Conservation (phyloP, 1,139 yeast genomes). For the Kurtzmaniella quercitrusa region DNA sequence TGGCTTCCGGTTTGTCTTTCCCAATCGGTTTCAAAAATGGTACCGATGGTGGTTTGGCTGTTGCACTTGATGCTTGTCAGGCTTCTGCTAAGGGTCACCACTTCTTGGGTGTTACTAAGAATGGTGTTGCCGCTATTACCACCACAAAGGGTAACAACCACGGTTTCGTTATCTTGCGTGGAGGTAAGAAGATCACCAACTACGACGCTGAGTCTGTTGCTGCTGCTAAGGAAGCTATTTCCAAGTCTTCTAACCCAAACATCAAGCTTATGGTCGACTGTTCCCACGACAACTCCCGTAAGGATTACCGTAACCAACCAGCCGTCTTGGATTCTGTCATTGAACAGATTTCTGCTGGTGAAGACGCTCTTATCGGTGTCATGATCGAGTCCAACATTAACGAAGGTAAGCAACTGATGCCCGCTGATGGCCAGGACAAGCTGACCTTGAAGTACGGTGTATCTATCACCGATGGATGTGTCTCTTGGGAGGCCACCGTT, state of each 20-base stretch:
- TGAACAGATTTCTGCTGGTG: conserved; percentile 76
- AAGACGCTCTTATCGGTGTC: conserved; percentile 77
- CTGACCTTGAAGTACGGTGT: conserved; percentile 74
- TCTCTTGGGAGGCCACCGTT: conserved; percentile 82
- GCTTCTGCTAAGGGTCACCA: conserved; percentile 94
- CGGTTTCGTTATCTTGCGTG: conserved; percentile 88
- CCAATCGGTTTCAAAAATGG: conserved; percentile 98
- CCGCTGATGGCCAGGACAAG: conserved; percentile 70
- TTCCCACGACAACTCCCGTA: conserved; percentile 92
- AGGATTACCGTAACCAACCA: conserved; percentile 90
- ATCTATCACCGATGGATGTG: conserved; percentile 95
- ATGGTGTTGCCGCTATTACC: conserved; percentile 92
- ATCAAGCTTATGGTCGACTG: conserved; percentile 80
- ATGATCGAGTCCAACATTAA: conserved; percentile 92
- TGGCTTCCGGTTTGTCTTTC: conserved; percentile 93
- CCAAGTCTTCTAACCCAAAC: conserved; percentile 49
- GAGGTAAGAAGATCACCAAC: conserved; percentile 92
- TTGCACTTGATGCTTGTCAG: conserved; percentile 89
- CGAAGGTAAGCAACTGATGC: conserved; percentile 92
- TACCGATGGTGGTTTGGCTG: conserved; percentile 89
- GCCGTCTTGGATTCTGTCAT: conserved; percentile 80
- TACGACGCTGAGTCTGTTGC: conserved; percentile 72
- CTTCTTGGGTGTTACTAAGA: conserved; percentile 88
- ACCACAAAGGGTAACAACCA: conserved; percentile 93
- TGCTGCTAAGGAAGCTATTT: conserved; percentile 63